Evolutionary conservation across 306 rosid genomes (phyloP).

Genomic region (Abrus precatorius): DNA sequence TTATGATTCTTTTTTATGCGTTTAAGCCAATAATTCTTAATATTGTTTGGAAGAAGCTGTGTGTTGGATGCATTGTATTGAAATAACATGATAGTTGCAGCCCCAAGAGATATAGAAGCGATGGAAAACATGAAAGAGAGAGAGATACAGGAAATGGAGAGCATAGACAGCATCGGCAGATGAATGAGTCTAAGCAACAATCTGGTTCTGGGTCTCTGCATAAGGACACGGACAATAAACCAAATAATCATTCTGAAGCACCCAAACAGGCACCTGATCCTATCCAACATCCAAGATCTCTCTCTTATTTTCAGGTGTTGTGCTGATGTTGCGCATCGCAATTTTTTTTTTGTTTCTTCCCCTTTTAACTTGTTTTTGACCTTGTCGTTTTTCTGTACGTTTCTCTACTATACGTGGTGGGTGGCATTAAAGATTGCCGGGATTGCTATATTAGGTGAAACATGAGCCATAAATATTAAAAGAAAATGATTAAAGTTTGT

Average conservation of each 20-base stretch:
- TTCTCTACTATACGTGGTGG: too few relatives aligned
- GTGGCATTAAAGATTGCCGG: too few relatives aligned
- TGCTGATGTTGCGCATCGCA: not conserved
- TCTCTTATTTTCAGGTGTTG: constrained; percentile 63
- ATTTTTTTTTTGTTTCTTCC: not conserved
- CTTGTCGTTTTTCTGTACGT: too few relatives aligned
- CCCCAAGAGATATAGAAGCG: constrained; percentile 76
- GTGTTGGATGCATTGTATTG: not conserved
- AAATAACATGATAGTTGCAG: constrained; percentile 38
- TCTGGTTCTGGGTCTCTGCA: constrained; percentile 46
- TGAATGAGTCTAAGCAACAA: constrained; percentile 52
- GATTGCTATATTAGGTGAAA: too few relatives aligned
- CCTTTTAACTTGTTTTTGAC: too few relatives aligned
- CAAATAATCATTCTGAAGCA: constrained; percentile 17
- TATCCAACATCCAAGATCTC: constrained; percentile 53
- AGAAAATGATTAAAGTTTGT: too few relatives aligned
- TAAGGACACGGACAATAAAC: constrained; percentile 55
- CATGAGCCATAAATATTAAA: too few relatives aligned
- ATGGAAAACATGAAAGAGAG: constrained; percentile 59
- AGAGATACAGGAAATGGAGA: constrained; percentile 53
- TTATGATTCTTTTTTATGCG: too few relatives aligned
- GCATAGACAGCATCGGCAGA: constrained; percentile 42
- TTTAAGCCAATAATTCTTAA: not conserved
- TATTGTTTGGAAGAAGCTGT: not conserved
- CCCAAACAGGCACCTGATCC: constrained; percentile 54